Conservation (phyloP, 1,139 yeast species). For the Saccharomyces hybrid region DNA sequence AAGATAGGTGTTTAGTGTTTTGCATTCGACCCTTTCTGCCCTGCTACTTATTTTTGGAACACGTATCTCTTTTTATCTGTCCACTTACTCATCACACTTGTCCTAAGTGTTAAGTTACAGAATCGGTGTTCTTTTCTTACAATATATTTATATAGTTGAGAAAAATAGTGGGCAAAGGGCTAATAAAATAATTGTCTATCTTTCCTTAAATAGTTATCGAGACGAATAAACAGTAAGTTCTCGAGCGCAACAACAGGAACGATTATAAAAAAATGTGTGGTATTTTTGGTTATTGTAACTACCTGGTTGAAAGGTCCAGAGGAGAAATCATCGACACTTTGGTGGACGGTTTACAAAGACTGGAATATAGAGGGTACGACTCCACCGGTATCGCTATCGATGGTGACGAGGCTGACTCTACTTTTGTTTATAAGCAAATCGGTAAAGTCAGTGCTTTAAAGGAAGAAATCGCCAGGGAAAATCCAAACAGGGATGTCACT, state of each 20-base stretch:
- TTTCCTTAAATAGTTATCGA: background rate
- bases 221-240: background rate
- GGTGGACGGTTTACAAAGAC: slow-evolving; percentile 83
- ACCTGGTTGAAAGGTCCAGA: slow-evolving; percentile 82
- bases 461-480: slow-evolving; percentile 50
- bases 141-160: background rate
- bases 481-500: slow-evolving; percentile 51
- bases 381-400: slow-evolving; percentile 95
- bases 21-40: background rate
- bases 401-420: slow-evolving; percentile 64
- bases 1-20: background rate
- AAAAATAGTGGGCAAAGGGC: background rate
- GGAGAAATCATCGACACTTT: slow-evolving; percentile 88
- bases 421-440: slow-evolving; percentile 68
- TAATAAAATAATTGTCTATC: background rate
- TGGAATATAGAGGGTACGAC: slow-evolving; percentile 97
- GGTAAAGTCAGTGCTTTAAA: slow-evolving; percentile 87
- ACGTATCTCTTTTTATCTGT: background rate
- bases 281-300: slow-evolving; percentile 95
- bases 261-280: slow-evolving; percentile 50
- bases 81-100: background rate
- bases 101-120: background rate
- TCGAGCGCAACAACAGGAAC: background rate
- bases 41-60: background rate
- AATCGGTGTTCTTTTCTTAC: background rate